Evolutionary conservation across 257 asterid species (phyloP).

Genomic region (Solanum pennellii): DNA sequence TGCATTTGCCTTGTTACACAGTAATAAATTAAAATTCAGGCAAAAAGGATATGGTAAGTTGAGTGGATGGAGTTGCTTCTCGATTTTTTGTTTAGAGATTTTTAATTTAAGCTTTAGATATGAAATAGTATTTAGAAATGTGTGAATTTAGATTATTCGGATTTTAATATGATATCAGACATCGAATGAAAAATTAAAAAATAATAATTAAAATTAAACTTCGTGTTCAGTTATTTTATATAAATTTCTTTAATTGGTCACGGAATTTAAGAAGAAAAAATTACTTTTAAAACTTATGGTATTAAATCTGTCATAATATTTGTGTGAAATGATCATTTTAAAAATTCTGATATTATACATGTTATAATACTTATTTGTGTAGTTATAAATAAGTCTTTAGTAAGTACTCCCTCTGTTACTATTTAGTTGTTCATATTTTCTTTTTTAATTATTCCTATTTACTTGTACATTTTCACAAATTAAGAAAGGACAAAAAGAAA

Average conservation of each 20-base stretch:
- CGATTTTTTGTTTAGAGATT: neutral
- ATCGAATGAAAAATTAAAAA: no score
- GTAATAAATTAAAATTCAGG: neutral
- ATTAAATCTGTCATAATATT: neutral
- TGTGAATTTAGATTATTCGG: no score
- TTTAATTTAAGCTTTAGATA: neutral
- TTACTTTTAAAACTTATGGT: neutral
- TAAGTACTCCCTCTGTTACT: no score
- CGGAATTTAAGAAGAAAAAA: neutral
- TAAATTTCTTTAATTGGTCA: neutral
- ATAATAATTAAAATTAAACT: neutral
- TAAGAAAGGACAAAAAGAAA: no score
- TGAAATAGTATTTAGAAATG: no score
- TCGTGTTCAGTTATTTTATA: neutral
- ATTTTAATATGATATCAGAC: accelerated
- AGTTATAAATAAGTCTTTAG: neutral
- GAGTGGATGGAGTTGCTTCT: neutral
- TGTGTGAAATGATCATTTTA: neutral
- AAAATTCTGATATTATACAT: neutral
- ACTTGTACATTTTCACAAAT: no score
- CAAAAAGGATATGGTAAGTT: neutral
- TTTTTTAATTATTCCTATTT: no score
- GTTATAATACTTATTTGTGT: neutral
- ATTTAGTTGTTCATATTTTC: no score
- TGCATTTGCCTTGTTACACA: neutral